These are phyloP conservation scores for Kwoniella newhampshirensis DNA, from an alignment of 768 basidiomycete species.

Conservation along the genomic window DNA sequence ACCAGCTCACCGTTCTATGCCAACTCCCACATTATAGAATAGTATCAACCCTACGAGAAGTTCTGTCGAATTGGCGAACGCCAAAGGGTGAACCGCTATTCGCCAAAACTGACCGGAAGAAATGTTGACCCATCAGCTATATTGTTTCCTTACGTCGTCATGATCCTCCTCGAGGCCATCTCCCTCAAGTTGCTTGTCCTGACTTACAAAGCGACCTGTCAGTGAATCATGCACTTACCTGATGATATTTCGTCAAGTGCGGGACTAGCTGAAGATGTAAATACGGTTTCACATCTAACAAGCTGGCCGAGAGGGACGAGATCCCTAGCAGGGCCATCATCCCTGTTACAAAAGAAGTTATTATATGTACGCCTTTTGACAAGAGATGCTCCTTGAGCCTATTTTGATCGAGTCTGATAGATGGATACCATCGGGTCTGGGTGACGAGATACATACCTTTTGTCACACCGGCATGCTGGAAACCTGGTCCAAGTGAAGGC, in stretches of 20 bases:
- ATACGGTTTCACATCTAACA: conserved; percentile 86
- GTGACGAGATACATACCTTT: conserved; percentile 48
- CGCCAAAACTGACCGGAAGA: conserved; percentile 85
- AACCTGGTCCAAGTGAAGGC: conserved; percentile 28
- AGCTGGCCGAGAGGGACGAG: conserved; percentile 69
- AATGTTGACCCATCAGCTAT: conserved; percentile 49
- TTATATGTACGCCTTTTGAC: too few relatives aligned
- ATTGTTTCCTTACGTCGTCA: too few relatives aligned
- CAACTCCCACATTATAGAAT: conserved; percentile 68
- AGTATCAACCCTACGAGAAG: conserved; percentile 73
- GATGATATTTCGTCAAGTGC: conserved; percentile 84
- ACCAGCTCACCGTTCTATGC: conserved; percentile 64
- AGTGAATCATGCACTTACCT: too few relatives aligned
- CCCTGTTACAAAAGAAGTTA: conserved; percentile 62
- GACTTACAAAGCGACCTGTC: too few relatives aligned
- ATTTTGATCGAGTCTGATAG: too few relatives aligned
- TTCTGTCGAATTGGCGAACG: conserved; percentile 81
- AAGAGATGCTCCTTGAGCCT: too few relatives aligned
- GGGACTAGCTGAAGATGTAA: conserved; percentile 86
- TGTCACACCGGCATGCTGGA: conserved; percentile 47
- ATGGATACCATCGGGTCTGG: too few relatives aligned
- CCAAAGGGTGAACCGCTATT: conserved; percentile 68
- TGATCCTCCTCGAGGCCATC: too few relatives aligned
- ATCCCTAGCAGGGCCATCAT: conserved; percentile 72
- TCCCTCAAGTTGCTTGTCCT: too few relatives aligned